Evolutionary conservation across 306 rosid species (phyloP).

Genomic region (Herpetospermum pedunculosum): DNA sequence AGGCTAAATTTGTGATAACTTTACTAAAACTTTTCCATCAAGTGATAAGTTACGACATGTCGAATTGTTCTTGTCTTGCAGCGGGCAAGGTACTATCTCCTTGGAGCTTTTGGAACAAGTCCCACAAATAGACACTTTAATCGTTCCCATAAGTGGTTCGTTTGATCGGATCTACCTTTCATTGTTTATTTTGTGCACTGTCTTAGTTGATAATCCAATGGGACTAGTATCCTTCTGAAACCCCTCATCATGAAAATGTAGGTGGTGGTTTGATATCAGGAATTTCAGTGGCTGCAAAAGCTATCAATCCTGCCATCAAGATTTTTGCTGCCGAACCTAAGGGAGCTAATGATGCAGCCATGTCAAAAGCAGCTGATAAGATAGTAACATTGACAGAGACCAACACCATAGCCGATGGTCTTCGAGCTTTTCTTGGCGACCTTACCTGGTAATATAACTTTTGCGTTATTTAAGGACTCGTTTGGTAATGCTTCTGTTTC

Average conservation of each 20-base stretch:
- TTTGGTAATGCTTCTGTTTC: too few relatives aligned
- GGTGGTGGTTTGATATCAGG: conserved; percentile 93
- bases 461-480: not conserved
- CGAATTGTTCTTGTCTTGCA: conserved; percentile 45
- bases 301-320: conserved; percentile 58
- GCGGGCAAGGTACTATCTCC: conserved; percentile 89
- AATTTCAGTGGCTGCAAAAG: conserved; percentile 84
- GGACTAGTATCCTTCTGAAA: not conserved
- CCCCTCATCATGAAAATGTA: conserved; percentile 23
- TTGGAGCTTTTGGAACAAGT: conserved; percentile 78
- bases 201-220: not conserved
- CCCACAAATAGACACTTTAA: conserved; percentile 55
- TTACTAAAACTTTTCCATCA: not conserved
- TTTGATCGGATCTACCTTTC: conserved; percentile 5
- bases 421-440: conserved; percentile 74
- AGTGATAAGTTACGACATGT: not conserved
- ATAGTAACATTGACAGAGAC: conserved; percentile 58
- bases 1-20: not conserved
- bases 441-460: conserved; percentile 53
- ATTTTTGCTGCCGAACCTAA: conserved; percentile 78
- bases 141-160: conserved; percentile 86
- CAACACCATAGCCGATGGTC: conserved; percentile 84
- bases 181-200: not conserved
- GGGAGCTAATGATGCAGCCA: conserved; percentile 88
- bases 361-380: conserved; percentile 77